Percentiles rank a stretch among this genome's conserved stretches.
Evolutionary conservation across 345 rosid genomes (phyloP).

Genomic region (Moricandia moricandioides): DNA sequence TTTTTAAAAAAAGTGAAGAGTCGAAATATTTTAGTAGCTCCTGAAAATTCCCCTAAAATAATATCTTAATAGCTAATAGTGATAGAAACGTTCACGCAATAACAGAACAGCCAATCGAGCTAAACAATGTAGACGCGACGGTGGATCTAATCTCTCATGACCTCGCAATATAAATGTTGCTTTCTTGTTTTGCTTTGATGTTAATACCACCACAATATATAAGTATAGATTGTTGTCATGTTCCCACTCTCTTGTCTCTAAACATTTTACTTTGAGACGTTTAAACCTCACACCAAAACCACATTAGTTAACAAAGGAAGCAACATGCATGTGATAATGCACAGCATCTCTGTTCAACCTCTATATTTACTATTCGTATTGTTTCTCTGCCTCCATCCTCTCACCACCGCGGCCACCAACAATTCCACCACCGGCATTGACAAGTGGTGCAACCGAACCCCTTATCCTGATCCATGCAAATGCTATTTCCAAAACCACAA

Average conservation of each 20-base stretch:
- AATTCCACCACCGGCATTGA: slow-evolving; percentile 29
- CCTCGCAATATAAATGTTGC: background rate
- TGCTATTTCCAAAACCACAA: slow-evolving; percentile 41
- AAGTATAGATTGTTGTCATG: slow-evolving; percentile 6
- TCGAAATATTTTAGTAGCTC: background rate
- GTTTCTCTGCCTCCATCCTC: slow-evolving; percentile 30
- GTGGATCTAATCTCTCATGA: slow-evolving; percentile 11
- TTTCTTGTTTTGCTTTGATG: slow-evolving; percentile 8
- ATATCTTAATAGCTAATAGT: background rate
- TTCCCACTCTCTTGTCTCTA: slow-evolving; percentile 11
- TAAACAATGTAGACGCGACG: background rate
- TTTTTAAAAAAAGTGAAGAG: background rate
- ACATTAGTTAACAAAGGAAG: slow-evolving; percentile 7
- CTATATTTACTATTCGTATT: slow-evolving; percentile 23
- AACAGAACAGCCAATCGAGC: slow-evolving; percentile 15
- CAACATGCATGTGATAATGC: slow-evolving; percentile 7
- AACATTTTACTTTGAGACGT: background rate
- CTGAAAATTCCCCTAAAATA: background rate
- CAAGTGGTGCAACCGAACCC: slow-evolving; percentile 77
- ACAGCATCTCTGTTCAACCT: slow-evolving; percentile 11
- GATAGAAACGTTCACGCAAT: slow-evolving; percentile 30
- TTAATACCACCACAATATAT: slow-evolving; percentile 9
- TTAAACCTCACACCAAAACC: slow-evolving; percentile 5
- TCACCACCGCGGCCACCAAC: background rate
- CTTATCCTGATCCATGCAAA: slow-evolving; percentile 70